Evolutionary conservation across 345 rosid species (phyloP), one percentile per base, ranked within the genome.

Genomic region (Citrus glauca): DNA sequence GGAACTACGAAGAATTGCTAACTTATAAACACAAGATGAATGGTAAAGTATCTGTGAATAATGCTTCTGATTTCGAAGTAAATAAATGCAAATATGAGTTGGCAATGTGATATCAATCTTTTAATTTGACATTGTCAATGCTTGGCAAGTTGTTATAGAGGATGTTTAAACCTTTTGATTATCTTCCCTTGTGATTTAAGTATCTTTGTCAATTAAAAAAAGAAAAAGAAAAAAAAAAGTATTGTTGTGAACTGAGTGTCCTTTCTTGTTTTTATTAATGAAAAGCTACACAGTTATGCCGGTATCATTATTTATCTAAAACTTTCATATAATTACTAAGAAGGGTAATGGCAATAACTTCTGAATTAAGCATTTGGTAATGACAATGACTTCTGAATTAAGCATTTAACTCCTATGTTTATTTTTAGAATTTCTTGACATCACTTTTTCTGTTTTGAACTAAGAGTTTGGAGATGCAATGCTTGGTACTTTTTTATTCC

Each of bases 341-440:
- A 53, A 38, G 25, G 37, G 40, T 16, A 66, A 66, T 78, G 69
- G 76, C 69, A 33, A 33, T 33, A 6, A 33, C 35, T 33, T 33
- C 35, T 33, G 35, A 33, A 33, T 33, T 32, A 32, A 32, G 33
- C 33, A 32, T 0, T 32, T 33, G 37, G 32, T 16, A 66, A 66
- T 78, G 69, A 79, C 69, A 70, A 69, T 37, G 35, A 76, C 82
- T 76, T 72, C 74, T 27, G 37, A 32, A 45, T 30, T 69, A 79
- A 69, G 78, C 62, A 30, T n/a, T 62, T 25, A 66, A 71, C 62
- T 17, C 76, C 71, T 0, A 78, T 66, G 72, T 24, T 33, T 56
- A 68, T 62, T 60, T 53, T 27, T 19, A 33, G 22, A 9, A 68
- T 77, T 45, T 9, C 45, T 40, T 57, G 13, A 10, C 66, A 28